These are phyloP conservation scores for Oryza australiensis DNA, from an alignment of 176 grass and related monocot species.

Conservation along the genomic window DNA sequence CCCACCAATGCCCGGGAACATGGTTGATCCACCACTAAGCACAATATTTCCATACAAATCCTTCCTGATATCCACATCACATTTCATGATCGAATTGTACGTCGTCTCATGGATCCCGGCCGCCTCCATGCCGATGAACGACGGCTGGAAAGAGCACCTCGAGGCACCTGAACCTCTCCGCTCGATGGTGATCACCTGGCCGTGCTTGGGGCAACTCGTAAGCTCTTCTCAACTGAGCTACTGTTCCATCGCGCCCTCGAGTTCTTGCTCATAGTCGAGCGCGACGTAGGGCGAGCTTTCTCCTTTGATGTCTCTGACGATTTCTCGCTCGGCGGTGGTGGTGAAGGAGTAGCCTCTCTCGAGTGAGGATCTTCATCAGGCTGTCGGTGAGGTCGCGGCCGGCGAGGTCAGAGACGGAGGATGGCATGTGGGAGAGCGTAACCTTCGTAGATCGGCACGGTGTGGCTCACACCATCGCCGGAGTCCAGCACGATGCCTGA, in stretches of 20 bases:
- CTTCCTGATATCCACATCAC: constrained; percentile 79
- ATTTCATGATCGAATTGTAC: constrained; percentile 92
- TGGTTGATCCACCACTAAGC: constrained; percentile 79
- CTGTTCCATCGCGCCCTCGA: constrained; percentile 50
- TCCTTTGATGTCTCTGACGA: constrained; percentile 80
- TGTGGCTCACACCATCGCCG: constrained; percentile 56
- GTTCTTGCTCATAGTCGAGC: constrained; percentile 63
- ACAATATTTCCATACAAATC: constrained; percentile 69
- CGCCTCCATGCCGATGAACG: constrained; percentile 63
- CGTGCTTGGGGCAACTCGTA: constrained; percentile 66
- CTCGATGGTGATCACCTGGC: constrained; percentile 70
- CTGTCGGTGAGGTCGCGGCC: constrained; percentile 56
- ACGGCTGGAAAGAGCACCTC: constrained; percentile 87
- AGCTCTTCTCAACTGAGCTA: constrained; percentile 66
- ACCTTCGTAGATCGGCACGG: constrained; percentile 57
- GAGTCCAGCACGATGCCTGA: constrained; percentile 53
- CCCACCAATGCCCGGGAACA: constrained; percentile 78
- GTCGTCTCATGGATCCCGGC: constrained; percentile 75
- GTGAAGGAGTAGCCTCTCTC: constrained; percentile 68
- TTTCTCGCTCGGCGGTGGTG: constrained; percentile 65
- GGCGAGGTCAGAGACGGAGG: constrained; percentile 46
- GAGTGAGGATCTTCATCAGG: constrained; percentile 64
- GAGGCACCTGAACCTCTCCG: constrained; percentile 68
- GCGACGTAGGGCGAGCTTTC: constrained; percentile 62
- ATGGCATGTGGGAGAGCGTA: constrained; percentile 49